Evolutionary conservation across 164 flowering plant species (phyloP).

Genomic region (Santalum album): DNA sequence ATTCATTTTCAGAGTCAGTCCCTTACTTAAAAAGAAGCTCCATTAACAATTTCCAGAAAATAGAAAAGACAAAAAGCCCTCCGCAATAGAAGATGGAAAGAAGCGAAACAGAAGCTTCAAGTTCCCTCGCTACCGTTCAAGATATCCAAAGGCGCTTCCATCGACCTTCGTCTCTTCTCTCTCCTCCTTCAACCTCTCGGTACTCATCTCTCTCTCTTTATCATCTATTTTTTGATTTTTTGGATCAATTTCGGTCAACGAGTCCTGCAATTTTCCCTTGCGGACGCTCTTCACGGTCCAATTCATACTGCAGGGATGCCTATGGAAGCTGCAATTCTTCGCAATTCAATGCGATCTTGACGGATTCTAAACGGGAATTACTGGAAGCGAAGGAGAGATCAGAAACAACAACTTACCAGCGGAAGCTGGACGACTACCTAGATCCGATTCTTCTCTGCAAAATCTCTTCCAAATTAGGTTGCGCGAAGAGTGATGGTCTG

Average conservation of each 20-base stretch:
- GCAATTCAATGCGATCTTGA: neutral
- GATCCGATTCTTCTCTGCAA: constrained; percentile 25
- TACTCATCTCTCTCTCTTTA: neutral
- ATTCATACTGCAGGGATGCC: neutral
- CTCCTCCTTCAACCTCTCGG: constrained; percentile 3
- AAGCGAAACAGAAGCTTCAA: constrained; percentile 5
- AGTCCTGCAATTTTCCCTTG: neutral
- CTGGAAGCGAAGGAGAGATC: neutral
- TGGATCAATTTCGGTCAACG: neutral
- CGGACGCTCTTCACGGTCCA: neutral
- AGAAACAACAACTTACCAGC: neutral
- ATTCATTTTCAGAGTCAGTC: too few relatives aligned
- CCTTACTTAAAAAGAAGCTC: too few relatives aligned
- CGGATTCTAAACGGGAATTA: neutral
- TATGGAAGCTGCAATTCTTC: neutral
- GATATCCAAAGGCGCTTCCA: constrained; percentile 24
- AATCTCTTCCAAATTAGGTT: constrained; percentile 12
- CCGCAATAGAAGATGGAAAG: neutral
- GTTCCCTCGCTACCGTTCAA: constrained; percentile 20
- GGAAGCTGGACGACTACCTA: constrained; percentile 27
- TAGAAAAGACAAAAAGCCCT: too few relatives aligned
- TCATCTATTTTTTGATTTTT: neutral
- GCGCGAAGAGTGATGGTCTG: neutral
- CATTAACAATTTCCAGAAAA: too few relatives aligned
- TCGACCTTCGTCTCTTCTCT: constrained; percentile 17